Base-by-base conservation (phyloP, 2,329 filamentous ascomycete genomes). In the Aspergillus fumigatus region DNA sequence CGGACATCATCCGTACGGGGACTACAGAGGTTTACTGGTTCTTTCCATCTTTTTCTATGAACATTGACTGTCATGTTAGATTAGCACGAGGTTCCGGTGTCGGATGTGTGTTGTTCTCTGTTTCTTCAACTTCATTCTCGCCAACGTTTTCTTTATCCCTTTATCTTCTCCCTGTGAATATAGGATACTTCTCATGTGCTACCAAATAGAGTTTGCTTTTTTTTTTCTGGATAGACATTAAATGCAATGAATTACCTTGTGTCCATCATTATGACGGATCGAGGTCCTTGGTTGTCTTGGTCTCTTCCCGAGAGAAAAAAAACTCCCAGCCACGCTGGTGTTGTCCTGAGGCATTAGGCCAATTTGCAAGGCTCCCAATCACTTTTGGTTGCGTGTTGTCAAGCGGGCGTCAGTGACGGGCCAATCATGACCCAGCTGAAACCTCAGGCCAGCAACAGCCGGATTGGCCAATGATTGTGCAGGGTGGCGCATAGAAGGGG, bases 41-140 rank as follows among this genome's bases (percentile, higher is more conserved):
- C 40, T 17, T 43, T 19, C 27, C 23, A 26, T 29, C 26, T 48
- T 50, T 53, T 48, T 56, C 47, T 50, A 52, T 43, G 40, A 48
- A n/a, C 25, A 48, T 57, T 49, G 54, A 57, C 56, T 48, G 51
- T 54, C 47, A 60, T 50, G 56, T 63, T 52, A 45, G 58, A 59
- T 56, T 62, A 54, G 62, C 59, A 59, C 56, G 59, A 60, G 58
- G 55, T 58, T 56, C 55, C 55, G 63, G 64, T 62, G 59, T 65
- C 52, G 54, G 57, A 57, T 57, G 50, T 59, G 49, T 45, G 23
- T 60, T 29, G 43, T 50, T 50, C 54, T 53, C 38, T 27, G 29
- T 53, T 53, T 55, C 41, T 38, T 25, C 53, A 48, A 47, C 49
- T 53, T 47, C 38, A 53, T 54, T 55, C 48, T 45, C 10, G 49